Conservation (phyloP, 176 grass and related monocot genomes). For the Rhynchospora pubera region DNA sequence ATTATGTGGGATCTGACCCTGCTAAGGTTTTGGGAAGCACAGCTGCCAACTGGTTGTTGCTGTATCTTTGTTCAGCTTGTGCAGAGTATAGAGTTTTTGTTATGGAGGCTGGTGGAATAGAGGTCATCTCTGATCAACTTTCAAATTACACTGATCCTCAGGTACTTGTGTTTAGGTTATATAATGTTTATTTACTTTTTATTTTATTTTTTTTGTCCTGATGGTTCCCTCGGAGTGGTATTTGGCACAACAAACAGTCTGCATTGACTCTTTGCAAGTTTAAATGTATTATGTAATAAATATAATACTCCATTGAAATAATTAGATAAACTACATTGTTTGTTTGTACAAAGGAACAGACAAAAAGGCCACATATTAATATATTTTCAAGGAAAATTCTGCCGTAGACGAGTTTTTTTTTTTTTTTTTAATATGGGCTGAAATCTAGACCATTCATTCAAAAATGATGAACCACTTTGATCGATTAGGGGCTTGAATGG, state of each 20-base stretch:
- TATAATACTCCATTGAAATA: not conserved
- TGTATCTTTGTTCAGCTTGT: conserved; percentile 71
- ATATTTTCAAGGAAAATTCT: no score
- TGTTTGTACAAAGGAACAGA: not conserved
- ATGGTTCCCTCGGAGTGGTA: not conserved
- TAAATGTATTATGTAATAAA: not conserved
- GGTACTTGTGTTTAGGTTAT: conserved; percentile 42
- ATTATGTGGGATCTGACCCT: conserved; percentile 45
- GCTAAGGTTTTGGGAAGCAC: conserved; percentile 58
- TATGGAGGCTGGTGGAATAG: conserved; percentile 73
- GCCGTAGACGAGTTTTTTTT: no score
- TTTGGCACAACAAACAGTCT: not conserved
- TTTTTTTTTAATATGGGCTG: no score
- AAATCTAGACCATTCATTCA: no score
- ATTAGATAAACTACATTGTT: not conserved
- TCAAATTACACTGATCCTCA: conserved; percentile 46
- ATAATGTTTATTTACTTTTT: no score
- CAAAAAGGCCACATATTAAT: not conserved
- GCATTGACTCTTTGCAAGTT: not conserved
- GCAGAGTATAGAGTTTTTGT: conserved; percentile 49
- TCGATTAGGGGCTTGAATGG: no score
- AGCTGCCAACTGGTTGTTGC: conserved; percentile 71
- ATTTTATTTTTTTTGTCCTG: not conserved
- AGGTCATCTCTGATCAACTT: conserved; percentile 74
- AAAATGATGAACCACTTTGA: no score